A percentile compares a stretch with the other conserved stretches of the same genome.
These are phyloP conservation scores for Luffa aegyptiaca DNA, from an alignment of 306 rosid genomes.

Conservation along the genomic window DNA sequence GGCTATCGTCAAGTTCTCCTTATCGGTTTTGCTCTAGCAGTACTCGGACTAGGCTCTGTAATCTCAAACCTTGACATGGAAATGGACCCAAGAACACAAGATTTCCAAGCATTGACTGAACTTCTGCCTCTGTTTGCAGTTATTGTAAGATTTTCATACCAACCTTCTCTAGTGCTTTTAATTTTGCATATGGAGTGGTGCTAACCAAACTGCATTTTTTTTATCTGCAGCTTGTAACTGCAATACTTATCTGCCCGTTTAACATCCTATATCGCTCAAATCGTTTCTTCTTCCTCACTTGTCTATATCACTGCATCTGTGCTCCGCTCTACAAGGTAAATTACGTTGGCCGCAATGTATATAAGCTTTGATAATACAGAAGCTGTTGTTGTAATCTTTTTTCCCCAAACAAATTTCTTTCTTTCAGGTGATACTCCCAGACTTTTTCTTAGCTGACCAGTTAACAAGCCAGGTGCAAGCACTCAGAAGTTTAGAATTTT, in stretches of 20 bases:
- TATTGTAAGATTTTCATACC: conserved; percentile 29
- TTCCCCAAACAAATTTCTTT: neutral
- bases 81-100: conserved; percentile 38
- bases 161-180: neutral
- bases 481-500: conserved; percentile 48
- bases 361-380: neutral
- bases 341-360: neutral
- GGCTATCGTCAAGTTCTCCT: conserved; percentile 39
- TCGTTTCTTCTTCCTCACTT: conserved; percentile 42
- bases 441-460: conserved; percentile 67
- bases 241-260: conserved; percentile 35
- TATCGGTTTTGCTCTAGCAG: conserved; percentile 30
- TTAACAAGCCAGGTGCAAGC: conserved; percentile 70
- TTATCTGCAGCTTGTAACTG: conserved; percentile 23
- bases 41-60: conserved; percentile 39
- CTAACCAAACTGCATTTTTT: neutral
- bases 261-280: conserved; percentile 48
- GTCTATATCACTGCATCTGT: conserved; percentile 37
- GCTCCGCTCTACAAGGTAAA: conserved; percentile 60
- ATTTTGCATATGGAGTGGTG: neutral
- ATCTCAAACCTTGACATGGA: conserved; percentile 65
- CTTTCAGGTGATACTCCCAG: conserved; percentile 50
- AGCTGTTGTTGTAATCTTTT: neutral
- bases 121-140: conserved; percentile 45
- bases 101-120: conserved; percentile 38